Base-by-base conservation (phyloP, 345 rosid species). In the Ricinus communis region DNA sequence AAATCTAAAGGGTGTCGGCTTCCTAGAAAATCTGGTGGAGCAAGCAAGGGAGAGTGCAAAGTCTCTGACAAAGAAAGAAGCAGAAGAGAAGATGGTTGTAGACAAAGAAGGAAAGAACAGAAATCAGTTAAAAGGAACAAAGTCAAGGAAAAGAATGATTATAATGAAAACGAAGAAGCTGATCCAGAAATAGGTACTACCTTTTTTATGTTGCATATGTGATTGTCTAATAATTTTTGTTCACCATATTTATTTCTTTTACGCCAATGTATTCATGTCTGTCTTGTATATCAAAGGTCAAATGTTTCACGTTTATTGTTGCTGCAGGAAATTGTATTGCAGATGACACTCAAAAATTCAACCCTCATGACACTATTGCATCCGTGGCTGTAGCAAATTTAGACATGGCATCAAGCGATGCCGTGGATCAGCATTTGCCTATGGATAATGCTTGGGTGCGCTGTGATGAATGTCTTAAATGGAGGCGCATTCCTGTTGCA, bases 401-500 rank as follows among this genome's bases (percentile, higher is more conserved):
- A 66, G 88, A 85, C 55, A 25, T 66, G 47, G 80, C 74, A 64
- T 43, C 83, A 63, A 68, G 76, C 51, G 76, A 59, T 64, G 64
- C 74, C 64, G 69, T 73, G 61, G 85, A 85, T 80, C 83, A 86
- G 73, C 55, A 41, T 71, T 61, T 60, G 61, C 82, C 85, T 54
- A 31, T 71, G 1, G 90, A 85, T 68, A 80, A 75, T 85, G 98
- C 99, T 14, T 95, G 99, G 99, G 99, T 92, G 77, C 85, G 82
- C 31, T 95, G 99, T 82, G 99, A 95, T 80, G 96, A 86, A 75
- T 95, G 98, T 76, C 82, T 77, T 62, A 90, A 95, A 85, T 95
- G 99, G 99, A 85, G 99, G 78, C 91, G 96, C 33, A 92, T 95
- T 72, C 87, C 93, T 50, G 89, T 87, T 80, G 69, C 83, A 62